Evolutionary conservation across 2,329 filamentous ascomycete genomes (phyloP).

Genomic region (Microdochium paspali): DNA sequence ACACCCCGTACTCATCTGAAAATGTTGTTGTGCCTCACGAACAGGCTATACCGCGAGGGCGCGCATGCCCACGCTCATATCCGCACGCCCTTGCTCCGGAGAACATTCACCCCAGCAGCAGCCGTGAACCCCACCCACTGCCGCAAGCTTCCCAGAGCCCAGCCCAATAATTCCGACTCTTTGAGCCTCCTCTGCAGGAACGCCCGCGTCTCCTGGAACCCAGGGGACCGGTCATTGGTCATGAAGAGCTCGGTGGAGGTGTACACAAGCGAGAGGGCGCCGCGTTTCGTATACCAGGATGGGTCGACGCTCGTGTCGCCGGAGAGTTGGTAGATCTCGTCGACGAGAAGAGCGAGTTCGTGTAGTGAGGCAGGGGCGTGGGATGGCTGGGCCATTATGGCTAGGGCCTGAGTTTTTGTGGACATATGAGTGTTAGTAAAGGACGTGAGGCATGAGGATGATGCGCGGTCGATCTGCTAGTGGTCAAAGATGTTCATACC

Average conservation of each 20-base stretch:
- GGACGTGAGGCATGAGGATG: slow-evolving; percentile 1
- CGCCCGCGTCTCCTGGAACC: slow-evolving; percentile 66
- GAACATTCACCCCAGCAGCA: slow-evolving; percentile 66
- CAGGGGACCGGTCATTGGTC: slow-evolving; percentile 72
- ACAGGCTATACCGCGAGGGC: too few species aligned
- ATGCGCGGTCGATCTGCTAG: too few species aligned
- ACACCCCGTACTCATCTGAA: too few species aligned
- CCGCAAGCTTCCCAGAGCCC: slow-evolving; percentile 51
- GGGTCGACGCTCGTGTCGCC: slow-evolving; percentile 75
- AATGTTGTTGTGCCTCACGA: too few species aligned
- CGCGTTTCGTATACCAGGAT: slow-evolving; percentile 71
- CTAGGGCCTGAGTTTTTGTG: slow-evolving; percentile 55
- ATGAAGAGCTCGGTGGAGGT: slow-evolving; percentile 84
- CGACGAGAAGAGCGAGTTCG: slow-evolving; percentile 74
- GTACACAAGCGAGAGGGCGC: slow-evolving; percentile 45
- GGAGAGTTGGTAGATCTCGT: slow-evolving; percentile 85
- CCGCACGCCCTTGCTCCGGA: slow-evolving; percentile 79
- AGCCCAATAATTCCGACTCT: slow-evolving; percentile 56
- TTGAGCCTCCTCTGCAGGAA: slow-evolving; percentile 71
- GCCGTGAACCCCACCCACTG: slow-evolving; percentile 80
- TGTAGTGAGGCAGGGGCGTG: slow-evolving; percentile 66
- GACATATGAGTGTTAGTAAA: neutral
- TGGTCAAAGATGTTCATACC: too few species aligned
- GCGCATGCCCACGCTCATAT: slow-evolving; percentile 38
- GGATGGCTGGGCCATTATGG: slow-evolving; percentile 77